Evolutionary conservation across 805 yeast genomes (phyloP), one percentile per base, ranked within the genome.

Genomic region (Schwanniomyces vanrijiae): DNA sequence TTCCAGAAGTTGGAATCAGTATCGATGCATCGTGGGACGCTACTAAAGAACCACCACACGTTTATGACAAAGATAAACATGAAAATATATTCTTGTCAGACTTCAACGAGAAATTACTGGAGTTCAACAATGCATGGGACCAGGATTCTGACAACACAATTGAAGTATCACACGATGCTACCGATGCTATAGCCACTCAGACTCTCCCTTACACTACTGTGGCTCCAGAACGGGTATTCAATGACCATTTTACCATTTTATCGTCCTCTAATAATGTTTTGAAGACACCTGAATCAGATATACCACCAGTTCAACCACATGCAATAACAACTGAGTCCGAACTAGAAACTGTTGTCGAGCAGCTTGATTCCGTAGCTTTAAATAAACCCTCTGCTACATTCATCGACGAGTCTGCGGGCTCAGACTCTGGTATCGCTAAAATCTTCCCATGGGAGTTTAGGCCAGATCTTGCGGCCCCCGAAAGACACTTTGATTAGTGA

Each of bases 1-100:
- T 16, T 14, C 29, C 41, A 22, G 41, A 24, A 16, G 20, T 38
- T 13, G 25, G 25, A n/a, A 24, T 62, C 0, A 45, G 56, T 19
- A 41, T 46, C 9, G 70, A 63, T 42, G 49, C 65, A 6, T 45
- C 55, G 21, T 78, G 82, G 82, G 71, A 77, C 45, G 75, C 82
- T 6, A 62, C 77, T 1, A 53, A 44, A 10, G 71, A 65, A 40
- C 65, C 69, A 7, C 81, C 81, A 8, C 24, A 37, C 8, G 4
- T 10, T 11, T 19, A 11, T 16, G 16, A 8, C 19, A 14, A 31
- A 31, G 35, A 14, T 7, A 14, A 18, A 31, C 11, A 26, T 22
- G 22, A 44, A 40, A 14, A 28, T 33, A 5, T 37, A 47, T 8
- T 46, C 37, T 31, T 20, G 4, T 14, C 18, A 3, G 20, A 19